Evolutionary conservation across 2,329 filamentous ascomycete species (phyloP), one percentile per base, ranked within the genome.

Genomic region (Aureobasidium sp.): DNA sequence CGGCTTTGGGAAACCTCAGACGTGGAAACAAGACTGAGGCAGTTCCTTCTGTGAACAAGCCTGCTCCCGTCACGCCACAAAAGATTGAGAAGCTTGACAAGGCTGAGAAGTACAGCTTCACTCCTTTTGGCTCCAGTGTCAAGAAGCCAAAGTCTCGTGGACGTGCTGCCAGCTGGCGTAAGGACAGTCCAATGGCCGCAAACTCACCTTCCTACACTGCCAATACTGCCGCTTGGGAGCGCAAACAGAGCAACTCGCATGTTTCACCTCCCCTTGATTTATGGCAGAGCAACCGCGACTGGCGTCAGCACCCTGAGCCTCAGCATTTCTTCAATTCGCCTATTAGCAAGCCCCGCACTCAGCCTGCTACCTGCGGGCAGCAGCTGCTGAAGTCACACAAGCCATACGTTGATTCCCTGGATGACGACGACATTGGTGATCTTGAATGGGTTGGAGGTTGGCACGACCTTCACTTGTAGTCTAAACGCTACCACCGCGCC

Each of bases 401-500:
- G 64, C 67, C 70, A 64, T 66, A 69, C 51, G 63, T 68, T 41
- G 66, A 70, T 49, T 63, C 68, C 37, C 25, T 62, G 41, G 60
- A 62, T 41, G 65, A 67, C 45, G 86, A 88, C 71, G 87, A 88
- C 78, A 83, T 90, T 74, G 87, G 87, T 72, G 89, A 93, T 72
- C 78, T 92, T 80, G 91, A 96, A 85, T 96, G 93, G 87, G 90
- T 96, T 86, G 91, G 91, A 81, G 90, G 89, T 78, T 95, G 90
- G 86, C 86, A 89, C 75, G 86, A 86, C 73, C 80, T 84, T 74
- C 82, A 85, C 75, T 80, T 84, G 75, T 85, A 83, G 80, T 78
- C 71, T 73, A 36, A 45, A 42, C 37, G 51, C 61, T 49, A 47
- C 52, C 42, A 49, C 56, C 36, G 17, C 55, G 27, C 53, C 60